Conservation (phyloP, 2,329 filamentous ascomycete species). For the Ophiostoma sp. region DNA sequence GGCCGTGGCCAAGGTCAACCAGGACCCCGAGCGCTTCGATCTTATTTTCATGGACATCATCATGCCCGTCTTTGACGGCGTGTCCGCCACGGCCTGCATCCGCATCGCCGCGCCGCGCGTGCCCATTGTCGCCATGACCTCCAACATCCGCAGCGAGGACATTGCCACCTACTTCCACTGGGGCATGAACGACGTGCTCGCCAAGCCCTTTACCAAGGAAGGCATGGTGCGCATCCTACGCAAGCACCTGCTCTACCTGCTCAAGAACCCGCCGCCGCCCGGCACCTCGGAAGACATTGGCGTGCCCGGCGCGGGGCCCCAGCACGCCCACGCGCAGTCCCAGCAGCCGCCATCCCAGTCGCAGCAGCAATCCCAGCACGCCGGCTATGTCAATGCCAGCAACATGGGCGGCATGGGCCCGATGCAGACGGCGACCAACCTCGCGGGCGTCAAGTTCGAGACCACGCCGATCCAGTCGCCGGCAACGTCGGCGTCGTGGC, state of each 20-base stretch:
- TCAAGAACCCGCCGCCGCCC: conserved; percentile 55
- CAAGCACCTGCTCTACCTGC: conserved; percentile 79
- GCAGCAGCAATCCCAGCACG: conserved; percentile 5
- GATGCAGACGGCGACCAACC: conserved; percentile 18
- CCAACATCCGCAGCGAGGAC: conserved; percentile 93
- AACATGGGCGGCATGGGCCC: conserved; percentile 28
- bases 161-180: conserved; percentile 96
- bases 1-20: conserved; percentile 77
- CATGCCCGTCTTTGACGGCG: conserved; percentile 93
- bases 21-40: conserved; percentile 50
- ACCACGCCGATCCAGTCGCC: conserved; percentile 54
- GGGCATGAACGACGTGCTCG: conserved; percentile 95
- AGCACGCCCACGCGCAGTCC: too few species aligned
- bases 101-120: conserved; percentile 75
- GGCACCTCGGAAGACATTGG: conserved; percentile 37
- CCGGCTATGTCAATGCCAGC: conserved; percentile 27
- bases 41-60: conserved; percentile 89
- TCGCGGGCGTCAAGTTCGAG: conserved; percentile 45
- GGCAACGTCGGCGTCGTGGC: conserved; percentile 44
- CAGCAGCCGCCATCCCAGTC: not conserved
- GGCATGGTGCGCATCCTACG: conserved; percentile 80
- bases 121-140: conserved; percentile 97
- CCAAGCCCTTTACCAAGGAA: conserved; percentile 91
- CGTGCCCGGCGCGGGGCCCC: not conserved
- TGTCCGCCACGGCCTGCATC: conserved; percentile 90